A percentile compares a stretch with the other conserved stretches of the same genome.
phyloP scores from a whole-genome alignment of 345 rosid genomes.

The Mallotus nudiflorus region DNA sequence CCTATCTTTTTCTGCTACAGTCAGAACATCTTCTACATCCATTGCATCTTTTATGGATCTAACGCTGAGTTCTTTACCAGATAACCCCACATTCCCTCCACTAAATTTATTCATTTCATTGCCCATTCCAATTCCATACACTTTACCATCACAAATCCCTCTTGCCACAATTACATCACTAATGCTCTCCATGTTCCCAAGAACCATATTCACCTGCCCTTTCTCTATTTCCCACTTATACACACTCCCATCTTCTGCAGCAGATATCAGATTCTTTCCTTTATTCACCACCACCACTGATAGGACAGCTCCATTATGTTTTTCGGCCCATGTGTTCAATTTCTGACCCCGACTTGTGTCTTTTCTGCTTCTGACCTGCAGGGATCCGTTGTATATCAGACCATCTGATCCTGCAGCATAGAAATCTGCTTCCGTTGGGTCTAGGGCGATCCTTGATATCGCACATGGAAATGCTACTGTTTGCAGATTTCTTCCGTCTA shows the following conservation, averaged over 20 bases:
- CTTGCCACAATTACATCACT: constrained; percentile 38
- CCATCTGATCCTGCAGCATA: constrained; percentile 49
- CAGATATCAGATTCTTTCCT: constrained; percentile 44
- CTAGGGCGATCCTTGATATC: constrained; percentile 29
- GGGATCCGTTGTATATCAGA: constrained; percentile 30
- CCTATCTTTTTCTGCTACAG: constrained; percentile 27
- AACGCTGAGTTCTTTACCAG: constrained; percentile 14
- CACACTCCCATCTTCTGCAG: constrained; percentile 45
- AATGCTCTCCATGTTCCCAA: constrained; percentile 25
- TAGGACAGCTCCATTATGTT: constrained; percentile 33
- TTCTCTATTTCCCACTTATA: constrained; percentile 36
- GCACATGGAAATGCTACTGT: constrained; percentile 37
- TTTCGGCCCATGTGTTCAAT: constrained; percentile 21
- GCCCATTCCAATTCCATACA: neutral
- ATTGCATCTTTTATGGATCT: constrained; percentile 16
- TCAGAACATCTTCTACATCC: constrained; percentile 28
- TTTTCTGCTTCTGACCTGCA: constrained; percentile 19
- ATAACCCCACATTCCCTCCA: constrained; percentile 11
- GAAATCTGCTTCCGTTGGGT: constrained; percentile 30
- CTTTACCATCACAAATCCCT: constrained; percentile 12
- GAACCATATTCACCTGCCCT: constrained; percentile 20
- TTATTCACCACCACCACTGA: constrained; percentile 27
- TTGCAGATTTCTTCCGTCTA: constrained; percentile 26
- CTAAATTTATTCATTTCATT: neutral
- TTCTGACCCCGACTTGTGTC: neutral